Evolutionary conservation across 2,329 filamentous ascomycete genomes (phyloP), one percentile per base, ranked within the genome.

Genomic region (Coleophoma crateriformis): DNA sequence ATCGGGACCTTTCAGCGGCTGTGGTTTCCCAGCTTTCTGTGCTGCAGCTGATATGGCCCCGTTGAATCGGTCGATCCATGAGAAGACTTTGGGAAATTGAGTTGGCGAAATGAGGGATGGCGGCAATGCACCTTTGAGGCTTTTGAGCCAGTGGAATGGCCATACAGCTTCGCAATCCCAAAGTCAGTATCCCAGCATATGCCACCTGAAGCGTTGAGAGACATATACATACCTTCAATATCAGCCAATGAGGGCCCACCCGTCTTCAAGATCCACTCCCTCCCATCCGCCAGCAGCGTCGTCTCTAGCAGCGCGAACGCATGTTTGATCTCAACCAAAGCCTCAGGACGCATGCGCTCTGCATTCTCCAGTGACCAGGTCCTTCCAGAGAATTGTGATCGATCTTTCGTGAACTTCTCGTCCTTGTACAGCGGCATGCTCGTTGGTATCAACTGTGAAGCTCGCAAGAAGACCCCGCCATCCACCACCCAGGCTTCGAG

Each of bases 61-160:
- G 47, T 76, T 67, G 66, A 88, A 88, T n/a, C 85, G 72, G 40
- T 68, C 64, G 15, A 87, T 73, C 82, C 84, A 89, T 1, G 77
- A 76, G 61, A 79, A 85, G 0, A 81, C 76, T 50, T 70, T 75
- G 0, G 84, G 85, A 58, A 79, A 87, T 37, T 67, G 68, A 15
- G 65, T 63, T 13, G 69, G 61, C 3, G 76, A 77, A 54, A 88
- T 74, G 7, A 73, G 58, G 17, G 76, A 70, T 45, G 68, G 50
- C 4, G 79, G 76, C 43, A 87, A 70, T 13, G 77, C 76, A 4
- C 76, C 76, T 12, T 75, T 75, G 43, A 87, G 68, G 11, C 66
- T 68, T 3, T 67, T 63, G 2, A 88, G 65, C 86, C 86, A 90
- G 64, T 84, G 76, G 55, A 89, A 75, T 0, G 78, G 74, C 82